Conservation (phyloP, 495 filamentous ascomycete genomes). For the Platismatia glauca region DNA sequence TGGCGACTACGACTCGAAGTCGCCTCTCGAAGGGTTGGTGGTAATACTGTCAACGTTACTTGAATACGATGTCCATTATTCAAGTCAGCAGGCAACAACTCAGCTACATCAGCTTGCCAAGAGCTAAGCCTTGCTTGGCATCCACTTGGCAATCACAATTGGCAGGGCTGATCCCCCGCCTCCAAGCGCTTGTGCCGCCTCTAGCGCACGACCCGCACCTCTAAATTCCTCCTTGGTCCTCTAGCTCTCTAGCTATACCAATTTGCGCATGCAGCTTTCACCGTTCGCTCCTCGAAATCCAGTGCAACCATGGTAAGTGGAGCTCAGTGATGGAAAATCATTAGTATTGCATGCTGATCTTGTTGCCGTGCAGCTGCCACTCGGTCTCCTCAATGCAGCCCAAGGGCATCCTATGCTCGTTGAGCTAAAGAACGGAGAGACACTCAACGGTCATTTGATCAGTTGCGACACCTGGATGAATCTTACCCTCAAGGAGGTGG, state of each 20-base stretch:
- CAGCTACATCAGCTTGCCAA: background rate
- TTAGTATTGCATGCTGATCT: background rate
- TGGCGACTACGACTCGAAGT: constrained; percentile 18
- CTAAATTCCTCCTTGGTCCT: too few relatives aligned
- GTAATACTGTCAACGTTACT: background rate
- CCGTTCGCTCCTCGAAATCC: too few relatives aligned
- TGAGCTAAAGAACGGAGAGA: constrained; percentile 98
- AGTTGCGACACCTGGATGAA: constrained; percentile 99
- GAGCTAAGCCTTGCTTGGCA: background rate
- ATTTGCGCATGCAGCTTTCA: background rate
- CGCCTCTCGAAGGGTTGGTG: constrained; percentile 8
- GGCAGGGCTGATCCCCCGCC: background rate
- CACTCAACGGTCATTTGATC: constrained; percentile 88
- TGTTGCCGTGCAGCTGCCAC: constrained; percentile 56
- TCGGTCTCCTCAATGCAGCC: constrained; percentile 87
- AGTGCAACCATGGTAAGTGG: constrained; percentile 8
- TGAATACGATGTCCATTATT: background rate
- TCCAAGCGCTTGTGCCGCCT: background rate
- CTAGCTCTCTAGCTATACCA: too few relatives aligned
- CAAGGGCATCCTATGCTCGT: constrained; percentile 99
- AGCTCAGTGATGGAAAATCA: background rate
- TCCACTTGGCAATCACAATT: background rate
- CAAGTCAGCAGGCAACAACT: background rate
- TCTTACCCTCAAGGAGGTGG: constrained; percentile 88
- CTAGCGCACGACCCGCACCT: background rate